These are phyloP conservation scores for Triadica sebifera DNA, from an alignment of 345 rosid genomes.

Conservation along the genomic window DNA sequence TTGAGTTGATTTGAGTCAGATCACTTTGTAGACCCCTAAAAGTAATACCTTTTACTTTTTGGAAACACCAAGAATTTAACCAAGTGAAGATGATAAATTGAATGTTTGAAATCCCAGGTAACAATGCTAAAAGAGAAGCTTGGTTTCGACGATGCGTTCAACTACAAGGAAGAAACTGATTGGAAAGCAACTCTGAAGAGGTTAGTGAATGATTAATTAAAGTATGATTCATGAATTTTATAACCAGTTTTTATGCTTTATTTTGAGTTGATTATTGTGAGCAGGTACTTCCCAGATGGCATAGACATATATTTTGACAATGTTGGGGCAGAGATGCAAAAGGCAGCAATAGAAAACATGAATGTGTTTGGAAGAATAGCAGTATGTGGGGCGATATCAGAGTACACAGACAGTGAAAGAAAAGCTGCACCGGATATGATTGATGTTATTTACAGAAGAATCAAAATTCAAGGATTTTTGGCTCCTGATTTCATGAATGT, in stretches of 20 bases:
- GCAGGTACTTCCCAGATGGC: conserved; percentile 53
- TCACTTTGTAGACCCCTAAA: no score
- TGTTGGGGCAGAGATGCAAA: conserved; percentile 54
- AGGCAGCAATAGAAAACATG: conserved; percentile 50
- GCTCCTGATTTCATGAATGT: conserved; percentile 30
- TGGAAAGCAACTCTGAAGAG: conserved; percentile 37
- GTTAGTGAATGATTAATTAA: conserved; percentile 6
- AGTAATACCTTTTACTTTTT: no score
- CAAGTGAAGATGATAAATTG: no score
- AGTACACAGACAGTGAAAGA: conserved; percentile 31
- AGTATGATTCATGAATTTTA: no score
- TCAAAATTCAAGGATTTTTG: conserved; percentile 49
- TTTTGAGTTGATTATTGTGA: background rate
- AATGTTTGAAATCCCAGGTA: conserved; percentile 20
- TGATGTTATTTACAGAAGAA: conserved; percentile 47
- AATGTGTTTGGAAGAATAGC: conserved; percentile 47
- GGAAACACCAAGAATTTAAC: no score
- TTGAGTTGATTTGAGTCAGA: no score
- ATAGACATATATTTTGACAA: conserved; percentile 68
- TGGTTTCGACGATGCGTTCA: conserved; percentile 56
- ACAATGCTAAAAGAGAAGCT: conserved; percentile 48
- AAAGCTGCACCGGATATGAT: conserved; percentile 45
- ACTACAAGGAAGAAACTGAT: conserved; percentile 49
- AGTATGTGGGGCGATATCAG: conserved; percentile 51
- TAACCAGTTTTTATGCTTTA: background rate